These are phyloP conservation scores for Aspergillus quadricinctus DNA, from an alignment of 2,329 filamentous ascomycete genomes.

Conservation along the genomic window DNA sequence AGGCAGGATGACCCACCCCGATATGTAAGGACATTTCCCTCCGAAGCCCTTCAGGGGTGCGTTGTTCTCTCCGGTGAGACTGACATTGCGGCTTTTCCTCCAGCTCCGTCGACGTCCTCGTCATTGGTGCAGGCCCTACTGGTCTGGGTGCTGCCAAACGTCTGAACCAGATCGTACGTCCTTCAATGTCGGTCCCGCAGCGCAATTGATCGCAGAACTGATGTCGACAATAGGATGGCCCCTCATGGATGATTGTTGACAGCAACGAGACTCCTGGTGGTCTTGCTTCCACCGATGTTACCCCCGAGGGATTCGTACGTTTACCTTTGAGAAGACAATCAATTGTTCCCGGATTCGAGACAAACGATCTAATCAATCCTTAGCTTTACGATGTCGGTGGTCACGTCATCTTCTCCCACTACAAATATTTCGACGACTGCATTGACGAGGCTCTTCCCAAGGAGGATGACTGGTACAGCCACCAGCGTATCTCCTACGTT, in stretches of 20 bases:
- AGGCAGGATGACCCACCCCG: slow-evolving; percentile 45
- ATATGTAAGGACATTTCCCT: slow-evolving; percentile 33
- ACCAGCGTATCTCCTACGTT: slow-evolving; percentile 98
- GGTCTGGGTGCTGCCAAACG: slow-evolving; percentile 97
- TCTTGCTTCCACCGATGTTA: slow-evolving; percentile 91
- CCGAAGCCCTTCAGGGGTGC: slow-evolving; percentile 3
- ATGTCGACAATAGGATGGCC: slow-evolving; percentile 61
- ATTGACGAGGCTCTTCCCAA: slow-evolving; percentile 94
- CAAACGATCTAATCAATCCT: slow-evolving; percentile 13
- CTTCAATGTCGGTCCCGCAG: slow-evolving; percentile 2
- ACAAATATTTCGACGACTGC: slow-evolving; percentile 99
- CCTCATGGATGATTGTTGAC: slow-evolving; percentile 96
- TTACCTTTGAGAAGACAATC: slow-evolving; percentile 6
- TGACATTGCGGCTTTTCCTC: slow-evolving; percentile 16
- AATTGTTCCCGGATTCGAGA: neutral
- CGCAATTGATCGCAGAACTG: slow-evolving; percentile 6
- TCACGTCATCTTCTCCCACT: slow-evolving; percentile 99
- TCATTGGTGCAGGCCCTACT: slow-evolving; percentile 96
- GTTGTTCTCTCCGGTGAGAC: slow-evolving; percentile 5
- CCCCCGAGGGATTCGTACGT: slow-evolving; percentile 95
- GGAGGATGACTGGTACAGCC: slow-evolving; percentile 91
- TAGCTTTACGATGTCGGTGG: slow-evolving; percentile 98
- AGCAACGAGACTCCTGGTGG: slow-evolving; percentile 87
- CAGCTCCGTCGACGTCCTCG: slow-evolving; percentile 91
- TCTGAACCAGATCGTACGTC: slow-evolving; percentile 85